A percentile compares a stretch with the other conserved stretches of the same genome.
Evolutionary conservation across 352 stramenopile genomes (phyloP).

Genomic region (Phytophthora fragariaefolia): DNA sequence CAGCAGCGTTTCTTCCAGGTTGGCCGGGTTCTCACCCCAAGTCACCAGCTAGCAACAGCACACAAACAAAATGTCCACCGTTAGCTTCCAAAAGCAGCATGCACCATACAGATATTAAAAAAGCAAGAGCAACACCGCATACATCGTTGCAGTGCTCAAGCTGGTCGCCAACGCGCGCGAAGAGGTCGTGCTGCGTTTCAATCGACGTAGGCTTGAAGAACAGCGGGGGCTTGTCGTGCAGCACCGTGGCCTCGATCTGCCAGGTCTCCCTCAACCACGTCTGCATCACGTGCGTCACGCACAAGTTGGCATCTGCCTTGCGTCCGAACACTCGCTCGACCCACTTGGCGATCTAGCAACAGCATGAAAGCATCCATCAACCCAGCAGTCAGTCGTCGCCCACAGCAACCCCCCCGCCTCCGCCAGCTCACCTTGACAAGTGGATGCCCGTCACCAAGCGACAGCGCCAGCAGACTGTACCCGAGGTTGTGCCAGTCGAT

Average conservation of each 20-base stretch:
- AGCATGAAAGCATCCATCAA: conserved; percentile 1
- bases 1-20: conserved; percentile 68
- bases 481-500: conserved; percentile 99
- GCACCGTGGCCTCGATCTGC: conserved; percentile 83
- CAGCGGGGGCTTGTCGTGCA: conserved; percentile 96
- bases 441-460: conserved; percentile 57
- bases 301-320: conserved; percentile 95
- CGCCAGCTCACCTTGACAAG: conserved; percentile 71
- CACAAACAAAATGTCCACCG: neutral
- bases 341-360: conserved; percentile 75
- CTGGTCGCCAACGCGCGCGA: conserved; percentile 79
- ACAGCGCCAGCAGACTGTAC: conserved; percentile 96
- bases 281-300: conserved; percentile 97
- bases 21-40: conserved; percentile 33
- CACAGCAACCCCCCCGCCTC: neutral
- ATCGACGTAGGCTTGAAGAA: conserved; percentile 93
- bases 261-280: conserved; percentile 93
- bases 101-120: no score
- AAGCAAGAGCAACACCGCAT: conserved; percentile 20
- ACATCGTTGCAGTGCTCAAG: conserved; percentile 80
- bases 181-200: conserved; percentile 91
- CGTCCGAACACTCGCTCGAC: conserved; percentile 91
- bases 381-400: neutral
- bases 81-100: neutral
- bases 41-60: conserved; percentile 38